Evolutionary conservation across 2,329 filamentous ascomycete species (phyloP).

Genomic region (Grosmannia serpens): DNA sequence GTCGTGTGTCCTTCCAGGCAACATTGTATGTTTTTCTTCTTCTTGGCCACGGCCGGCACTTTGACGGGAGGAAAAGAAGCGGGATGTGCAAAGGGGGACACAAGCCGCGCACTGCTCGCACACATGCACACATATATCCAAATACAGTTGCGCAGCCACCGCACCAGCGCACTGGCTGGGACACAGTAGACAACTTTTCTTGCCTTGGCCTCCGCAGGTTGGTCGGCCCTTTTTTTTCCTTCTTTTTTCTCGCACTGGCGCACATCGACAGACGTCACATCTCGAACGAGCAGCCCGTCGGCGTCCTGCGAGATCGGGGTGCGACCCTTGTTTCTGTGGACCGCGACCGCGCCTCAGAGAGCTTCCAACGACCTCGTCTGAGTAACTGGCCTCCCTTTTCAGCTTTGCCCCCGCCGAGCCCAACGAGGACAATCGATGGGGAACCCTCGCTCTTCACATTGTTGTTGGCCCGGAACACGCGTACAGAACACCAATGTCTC

Average conservation of each 20-base stretch:
- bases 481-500: too few species aligned
- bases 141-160: neutral
- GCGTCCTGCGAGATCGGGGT: too few species aligned
- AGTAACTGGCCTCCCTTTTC: too few species aligned
- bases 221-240: neutral
- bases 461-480: too few species aligned
- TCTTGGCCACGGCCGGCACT: neutral
- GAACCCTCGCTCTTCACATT: too few species aligned
- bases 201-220: neutral
- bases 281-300: neutral
- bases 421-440: too few species aligned
- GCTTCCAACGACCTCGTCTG: too few species aligned
- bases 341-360: neutral
- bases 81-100: neutral
- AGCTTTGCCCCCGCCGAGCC: too few species aligned
- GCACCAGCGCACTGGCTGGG: neutral
- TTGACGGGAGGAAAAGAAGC: neutral
- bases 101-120: neutral
- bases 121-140: neutral
- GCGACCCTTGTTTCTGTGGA: neutral
- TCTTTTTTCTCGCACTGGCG: neutral
- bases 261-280: neutral
- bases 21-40: neutral
- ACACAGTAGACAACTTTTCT: neutral
- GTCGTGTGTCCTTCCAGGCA: neutral